These are phyloP conservation scores for Suillus subluteus DNA, from an alignment of 768 basidiomycete species.

Conservation along the genomic window DNA sequence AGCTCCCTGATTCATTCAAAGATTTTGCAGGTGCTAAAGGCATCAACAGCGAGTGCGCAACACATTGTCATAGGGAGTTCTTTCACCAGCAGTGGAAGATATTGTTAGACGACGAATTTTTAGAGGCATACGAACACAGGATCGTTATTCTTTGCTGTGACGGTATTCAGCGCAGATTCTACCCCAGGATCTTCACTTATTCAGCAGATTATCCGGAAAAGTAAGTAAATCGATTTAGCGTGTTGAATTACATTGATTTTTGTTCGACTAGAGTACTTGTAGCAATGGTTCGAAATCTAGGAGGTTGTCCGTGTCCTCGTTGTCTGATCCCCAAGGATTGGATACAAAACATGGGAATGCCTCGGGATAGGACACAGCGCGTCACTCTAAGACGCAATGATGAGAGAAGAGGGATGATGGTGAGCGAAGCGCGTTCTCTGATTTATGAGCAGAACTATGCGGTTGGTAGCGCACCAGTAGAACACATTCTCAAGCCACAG, in stretches of 20 bases:
- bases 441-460: neutral
- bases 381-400: constrained; percentile 1
- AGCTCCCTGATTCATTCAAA: neutral
- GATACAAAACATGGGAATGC: constrained; percentile 14
- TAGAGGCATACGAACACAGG: constrained; percentile 23
- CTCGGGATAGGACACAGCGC: too few species aligned
- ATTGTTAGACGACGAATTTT: constrained; percentile 25
- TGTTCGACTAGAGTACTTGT: constrained; percentile 22
- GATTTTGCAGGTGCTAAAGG: neutral
- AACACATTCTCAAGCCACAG: neutral
- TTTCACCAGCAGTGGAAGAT: constrained; percentile 16
- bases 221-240: constrained; percentile 17
- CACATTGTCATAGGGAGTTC: constrained; percentile 22
- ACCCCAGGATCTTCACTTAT: constrained; percentile 26
- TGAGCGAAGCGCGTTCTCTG: neutral
- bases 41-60: neutral
- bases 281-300: constrained; percentile 25
- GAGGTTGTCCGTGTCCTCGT: constrained; percentile 32
- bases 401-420: neutral
- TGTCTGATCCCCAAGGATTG: constrained; percentile 22
- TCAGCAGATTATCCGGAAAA: constrained; percentile 33
- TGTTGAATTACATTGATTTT: neutral
- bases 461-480: neutral
- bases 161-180: constrained; percentile 20
- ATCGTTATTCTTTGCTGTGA: constrained; percentile 22